Conservation (phyloP, 257 asterid species). For the Ocimum tenuiflorum region DNA sequence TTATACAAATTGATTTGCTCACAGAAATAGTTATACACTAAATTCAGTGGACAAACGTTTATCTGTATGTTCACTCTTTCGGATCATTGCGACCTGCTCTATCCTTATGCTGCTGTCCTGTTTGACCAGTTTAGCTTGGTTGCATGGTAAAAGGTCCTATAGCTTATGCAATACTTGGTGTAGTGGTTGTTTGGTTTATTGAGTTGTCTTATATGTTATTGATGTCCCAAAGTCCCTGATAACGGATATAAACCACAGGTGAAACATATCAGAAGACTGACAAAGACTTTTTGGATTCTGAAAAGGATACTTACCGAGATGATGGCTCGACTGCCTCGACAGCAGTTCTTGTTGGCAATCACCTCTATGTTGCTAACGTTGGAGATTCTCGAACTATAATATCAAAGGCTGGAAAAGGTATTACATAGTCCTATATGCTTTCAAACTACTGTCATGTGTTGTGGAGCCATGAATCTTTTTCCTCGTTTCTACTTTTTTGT, state of each 20-base stretch:
- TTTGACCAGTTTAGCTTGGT: not conserved
- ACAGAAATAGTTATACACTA: too few species aligned
- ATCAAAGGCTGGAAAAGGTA: slow-evolving; percentile 93
- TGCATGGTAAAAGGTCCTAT: not conserved
- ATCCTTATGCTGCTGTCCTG: not conserved
- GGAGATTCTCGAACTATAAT: slow-evolving; percentile 96
- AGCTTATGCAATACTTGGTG: not conserved
- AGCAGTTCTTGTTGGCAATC: slow-evolving; percentile 80
- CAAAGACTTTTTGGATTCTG: slow-evolving; percentile 74
- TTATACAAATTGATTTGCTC: too few species aligned
- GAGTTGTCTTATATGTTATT: not conserved
- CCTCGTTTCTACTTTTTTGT: not conserved
- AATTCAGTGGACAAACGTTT: too few species aligned
- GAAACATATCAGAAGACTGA: slow-evolving; percentile 87
- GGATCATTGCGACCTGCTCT: not conserved
- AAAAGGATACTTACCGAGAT: slow-evolving; percentile 83
- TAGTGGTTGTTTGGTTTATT: not conserved
- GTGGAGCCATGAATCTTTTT: not conserved
- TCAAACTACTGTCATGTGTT: not conserved
- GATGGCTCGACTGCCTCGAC: slow-evolving; percentile 97
- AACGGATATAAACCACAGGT: slow-evolving; percentile 42
- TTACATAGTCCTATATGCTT: not conserved
- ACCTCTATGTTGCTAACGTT: slow-evolving; percentile 94
- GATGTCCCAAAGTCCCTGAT: not conserved
- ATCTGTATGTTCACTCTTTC: too few species aligned